Percentiles rank a stretch among this genome's conserved stretches.
Evolutionary conservation across 1,284 basidiomycete species (phyloP).

Genomic region (Melampsora larici-populina): DNA sequence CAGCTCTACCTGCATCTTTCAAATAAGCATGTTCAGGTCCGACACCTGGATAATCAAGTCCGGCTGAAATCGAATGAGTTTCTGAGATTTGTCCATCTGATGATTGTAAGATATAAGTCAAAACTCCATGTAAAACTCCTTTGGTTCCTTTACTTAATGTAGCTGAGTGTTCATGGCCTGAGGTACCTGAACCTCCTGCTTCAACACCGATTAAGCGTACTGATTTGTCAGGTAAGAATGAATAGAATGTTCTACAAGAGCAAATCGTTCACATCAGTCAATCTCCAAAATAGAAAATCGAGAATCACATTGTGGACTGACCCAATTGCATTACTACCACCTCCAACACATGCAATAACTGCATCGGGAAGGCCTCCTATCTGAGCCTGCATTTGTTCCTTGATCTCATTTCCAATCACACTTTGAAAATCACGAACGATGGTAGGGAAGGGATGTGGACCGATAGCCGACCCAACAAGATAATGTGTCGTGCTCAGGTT

Average conservation of each 20-base stretch:
- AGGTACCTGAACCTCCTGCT: slow-evolving; percentile 72
- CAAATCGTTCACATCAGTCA: background rate
- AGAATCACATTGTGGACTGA: background rate
- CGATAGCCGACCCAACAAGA: slow-evolving; percentile 93
- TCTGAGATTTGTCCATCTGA: slow-evolving; percentile 87
- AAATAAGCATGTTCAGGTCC: slow-evolving; percentile 97
- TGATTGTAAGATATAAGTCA: slow-evolving; percentile 90
- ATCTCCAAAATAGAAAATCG: background rate
- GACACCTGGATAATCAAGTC: slow-evolving; percentile 79
- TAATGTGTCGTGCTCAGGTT: slow-evolving; percentile 85
- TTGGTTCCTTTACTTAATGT: slow-evolving; percentile 84
- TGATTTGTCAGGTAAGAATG: slow-evolving; percentile 80
- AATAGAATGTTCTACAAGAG: slow-evolving; percentile 68
- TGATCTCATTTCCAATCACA: slow-evolving; percentile 93
- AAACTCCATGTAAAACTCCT: slow-evolving; percentile 92
- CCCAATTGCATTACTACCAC: slow-evolving; percentile 95
- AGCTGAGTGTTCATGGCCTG: slow-evolving; percentile 83
- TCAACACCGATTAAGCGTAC: slow-evolving; percentile 89
- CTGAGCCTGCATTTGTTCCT: slow-evolving; percentile 71
- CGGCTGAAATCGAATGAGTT: slow-evolving; percentile 95
- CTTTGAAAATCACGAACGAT: slow-evolving; percentile 98
- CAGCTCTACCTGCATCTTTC: slow-evolving; percentile 87
- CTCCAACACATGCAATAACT: slow-evolving; percentile 94
- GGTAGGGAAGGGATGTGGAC: slow-evolving; percentile 97
- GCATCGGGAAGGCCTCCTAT: slow-evolving; percentile 85